Conservation (phyloP, 306 rosid genomes). For the Senna siamea region DNA sequence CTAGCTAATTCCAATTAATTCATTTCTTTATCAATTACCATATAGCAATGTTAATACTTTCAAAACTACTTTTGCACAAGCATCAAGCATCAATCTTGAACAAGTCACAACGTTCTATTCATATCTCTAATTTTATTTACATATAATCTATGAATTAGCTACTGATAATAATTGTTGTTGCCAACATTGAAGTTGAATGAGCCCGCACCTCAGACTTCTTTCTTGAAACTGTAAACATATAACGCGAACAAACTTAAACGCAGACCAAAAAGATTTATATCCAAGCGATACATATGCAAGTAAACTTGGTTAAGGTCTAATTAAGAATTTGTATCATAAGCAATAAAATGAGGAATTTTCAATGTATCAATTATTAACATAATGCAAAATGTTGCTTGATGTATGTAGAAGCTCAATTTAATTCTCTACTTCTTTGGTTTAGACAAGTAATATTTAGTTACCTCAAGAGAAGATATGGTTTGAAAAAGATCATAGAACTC, state of each 20-base stretch:
- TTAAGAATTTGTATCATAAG: not conserved
- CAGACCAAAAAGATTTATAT: not conserved
- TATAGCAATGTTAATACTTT: not conserved
- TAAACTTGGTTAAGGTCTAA: not conserved
- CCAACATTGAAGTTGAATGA: slow-evolving; percentile 51
- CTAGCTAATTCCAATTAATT: not conserved
- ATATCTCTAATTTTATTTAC: slow-evolving; percentile 10
- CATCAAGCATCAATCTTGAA: not conserved
- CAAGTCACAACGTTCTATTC: not conserved
- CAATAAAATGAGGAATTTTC: not conserved
- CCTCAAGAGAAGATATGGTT: slow-evolving; percentile 57
- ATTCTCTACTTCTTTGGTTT: too few species aligned
- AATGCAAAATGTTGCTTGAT: too few species aligned
- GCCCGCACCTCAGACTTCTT: slow-evolving; percentile 53
- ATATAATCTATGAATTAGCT: not conserved
- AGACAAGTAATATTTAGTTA: slow-evolving; percentile 27
- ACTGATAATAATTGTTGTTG: slow-evolving; percentile 29
- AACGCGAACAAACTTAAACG: not conserved
- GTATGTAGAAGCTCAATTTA: too few species aligned
- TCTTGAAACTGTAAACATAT: slow-evolving; percentile 55
- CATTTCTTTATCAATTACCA: not conserved
- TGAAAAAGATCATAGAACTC: slow-evolving; percentile 56
- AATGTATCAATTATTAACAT: not conserved
- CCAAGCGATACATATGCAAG: not conserved
- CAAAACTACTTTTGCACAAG: not conserved